Base-by-base conservation (phyloP, 805 yeast genomes). In the Saturnispora gosingensis region DNA sequence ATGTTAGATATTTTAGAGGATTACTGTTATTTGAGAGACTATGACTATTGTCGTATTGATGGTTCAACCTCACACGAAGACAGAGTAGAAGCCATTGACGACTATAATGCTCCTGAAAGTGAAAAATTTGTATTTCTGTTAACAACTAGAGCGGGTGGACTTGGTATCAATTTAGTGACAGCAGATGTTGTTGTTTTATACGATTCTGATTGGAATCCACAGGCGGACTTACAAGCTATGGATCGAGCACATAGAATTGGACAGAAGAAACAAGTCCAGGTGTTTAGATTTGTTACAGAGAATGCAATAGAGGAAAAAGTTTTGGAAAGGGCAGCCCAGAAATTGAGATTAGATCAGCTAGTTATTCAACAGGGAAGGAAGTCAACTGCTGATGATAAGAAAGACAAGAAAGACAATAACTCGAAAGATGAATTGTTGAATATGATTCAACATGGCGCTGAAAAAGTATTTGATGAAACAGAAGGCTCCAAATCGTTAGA, bases 381-480 rank as follows among this genome's bases (percentile, higher is more conserved):
- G 39, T 25, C 55, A 16, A 35, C 38, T 15, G 18, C 49, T 7
- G 57, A 57, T 11, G 57, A 55, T 5, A 52, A 51, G 10, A 58
- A 56, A 49, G 74, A 73, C 49, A 72, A 72, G 52, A 66, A 60
- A 16, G 52, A 27, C 11, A 18, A 48, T 7, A 82, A 75, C 58
- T 69, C 76, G 5, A 86, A 87, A 62, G 97, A 88, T 60, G 98
- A 90, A 62, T 77, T 91, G 60, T 70, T 91, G 24, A 88, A 85
- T 46, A 93, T 93, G 98, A 91, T 91, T 66, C 98, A 91, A 67
- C 96, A 84, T 67, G 99, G 99, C 53, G 99, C 99, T 1, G 83
- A 85, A 64, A 80, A 82, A 44, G 90, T 93, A 18, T 85, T 93
- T 65, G 91, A 86, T 55, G 61, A 65, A 25, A 59, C 62, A 13